Evolutionary conservation across 768 basidiomycete genomes (phyloP).

Genomic region (Lentinula boryana): DNA sequence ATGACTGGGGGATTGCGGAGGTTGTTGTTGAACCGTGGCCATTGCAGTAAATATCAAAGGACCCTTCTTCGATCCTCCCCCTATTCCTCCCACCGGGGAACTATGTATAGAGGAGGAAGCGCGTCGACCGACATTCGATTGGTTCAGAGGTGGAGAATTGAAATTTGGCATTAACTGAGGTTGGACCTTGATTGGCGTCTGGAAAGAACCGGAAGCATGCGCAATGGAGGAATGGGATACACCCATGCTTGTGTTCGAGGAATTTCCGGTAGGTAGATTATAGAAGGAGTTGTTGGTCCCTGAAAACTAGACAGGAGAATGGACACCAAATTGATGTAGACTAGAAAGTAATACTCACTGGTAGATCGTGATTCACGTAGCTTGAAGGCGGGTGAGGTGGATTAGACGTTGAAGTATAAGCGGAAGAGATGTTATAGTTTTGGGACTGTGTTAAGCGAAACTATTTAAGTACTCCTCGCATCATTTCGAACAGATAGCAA

Average conservation of each 20-base stretch:
- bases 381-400: not conserved
- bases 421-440: not conserved
- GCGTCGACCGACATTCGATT: not conserved
- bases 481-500: not conserved
- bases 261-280: not conserved
- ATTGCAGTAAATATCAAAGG: constrained; percentile 64
- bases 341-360: not conserved
- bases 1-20: not conserved
- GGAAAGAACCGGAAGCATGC: not conserved
- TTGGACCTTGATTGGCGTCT: not conserved
- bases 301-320: not conserved
- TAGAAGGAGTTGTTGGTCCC: constrained; percentile 1
- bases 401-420: not conserved
- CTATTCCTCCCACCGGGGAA: not conserved
- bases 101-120: not conserved
- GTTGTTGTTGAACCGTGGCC: constrained; percentile 23
- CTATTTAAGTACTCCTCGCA: not conserved
- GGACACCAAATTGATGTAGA: not conserved
- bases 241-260: not conserved
- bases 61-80: constrained; percentile 29
- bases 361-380: not conserved
- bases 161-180: not conserved
- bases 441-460: not conserved
- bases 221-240: not conserved
- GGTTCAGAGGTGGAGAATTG: not conserved